phyloP scores from a whole-genome alignment of 2,329 filamentous ascomycete species.

The Bipolaris cookei region DNA sequence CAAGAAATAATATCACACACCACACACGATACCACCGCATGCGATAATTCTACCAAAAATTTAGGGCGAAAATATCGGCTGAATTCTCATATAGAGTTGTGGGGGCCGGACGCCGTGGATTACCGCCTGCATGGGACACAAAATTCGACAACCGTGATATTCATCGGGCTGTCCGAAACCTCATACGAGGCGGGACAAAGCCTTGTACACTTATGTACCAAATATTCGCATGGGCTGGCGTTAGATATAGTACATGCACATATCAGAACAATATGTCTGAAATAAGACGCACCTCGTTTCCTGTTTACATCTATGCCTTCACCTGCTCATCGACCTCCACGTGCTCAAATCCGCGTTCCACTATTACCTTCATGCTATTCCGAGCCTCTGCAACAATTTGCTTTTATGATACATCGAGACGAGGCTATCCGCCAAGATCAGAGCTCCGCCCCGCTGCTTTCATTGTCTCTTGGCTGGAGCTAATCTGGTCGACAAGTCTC shows the following conservation, averaged over 20 bases:
- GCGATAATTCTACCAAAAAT: neutral
- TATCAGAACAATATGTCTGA: neutral
- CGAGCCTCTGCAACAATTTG: neutral
- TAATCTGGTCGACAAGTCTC: conserved; percentile 3
- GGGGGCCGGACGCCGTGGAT: neutral
- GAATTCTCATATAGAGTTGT: neutral
- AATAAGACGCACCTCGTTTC: neutral
- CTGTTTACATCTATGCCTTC: neutral
- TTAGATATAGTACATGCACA: conserved; percentile 24
- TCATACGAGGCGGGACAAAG: neutral
- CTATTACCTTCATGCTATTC: neutral
- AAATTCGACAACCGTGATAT: neutral
- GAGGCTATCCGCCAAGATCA: conserved; percentile 9
- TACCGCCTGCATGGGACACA: neutral
- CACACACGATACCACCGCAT: neutral
- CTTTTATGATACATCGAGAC: conserved; percentile 1
- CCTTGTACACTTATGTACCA: conserved; percentile 35
- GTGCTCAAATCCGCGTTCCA: neutral
- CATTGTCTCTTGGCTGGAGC: conserved; percentile 11
- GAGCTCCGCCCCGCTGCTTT: conserved; percentile 10
- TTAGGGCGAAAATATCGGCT: too few species aligned
- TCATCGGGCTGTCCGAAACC: neutral
- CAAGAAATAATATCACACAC: conserved; percentile 52
- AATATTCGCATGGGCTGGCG: conserved; percentile 36
- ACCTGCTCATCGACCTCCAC: neutral